A percentile compares a stretch with the other conserved stretches of the same genome.
phyloP scores from a whole-genome alignment of 306 rosid genomes.

The Ormosia emarginata region DNA sequence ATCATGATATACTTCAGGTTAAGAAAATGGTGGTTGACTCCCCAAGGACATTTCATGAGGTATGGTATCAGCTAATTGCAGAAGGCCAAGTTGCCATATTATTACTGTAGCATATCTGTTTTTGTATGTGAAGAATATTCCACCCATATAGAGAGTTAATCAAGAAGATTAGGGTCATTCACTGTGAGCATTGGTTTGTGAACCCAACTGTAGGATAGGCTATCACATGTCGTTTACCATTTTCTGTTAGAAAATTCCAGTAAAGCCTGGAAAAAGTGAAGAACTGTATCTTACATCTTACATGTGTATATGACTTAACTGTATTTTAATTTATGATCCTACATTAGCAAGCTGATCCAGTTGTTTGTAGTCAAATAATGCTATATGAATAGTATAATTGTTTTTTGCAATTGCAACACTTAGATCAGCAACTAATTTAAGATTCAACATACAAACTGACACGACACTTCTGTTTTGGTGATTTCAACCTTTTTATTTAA shows the following conservation, averaged over 20 bases:
- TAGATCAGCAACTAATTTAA: constrained; percentile 3
- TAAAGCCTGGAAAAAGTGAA: constrained; percentile 1
- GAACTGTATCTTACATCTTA: constrained; percentile 1
- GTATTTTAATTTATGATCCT: constrained; percentile 11
- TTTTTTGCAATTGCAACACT: not conserved
- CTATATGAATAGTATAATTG: constrained; percentile 16
- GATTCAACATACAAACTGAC: constrained; percentile 13
- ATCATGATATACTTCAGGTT: constrained; percentile 52
- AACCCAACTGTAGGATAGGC: not conserved
- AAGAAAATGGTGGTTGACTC: constrained; percentile 92
- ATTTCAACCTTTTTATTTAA: constrained; percentile 15
- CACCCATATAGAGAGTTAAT: not conserved
- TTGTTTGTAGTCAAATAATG: constrained; percentile 1
- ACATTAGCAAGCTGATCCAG: constrained; percentile 13
- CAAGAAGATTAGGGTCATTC: not conserved
- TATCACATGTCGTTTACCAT: not conserved
- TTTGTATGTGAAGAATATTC: not conserved
- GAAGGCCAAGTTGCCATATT: constrained; percentile 4
- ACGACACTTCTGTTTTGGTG: constrained; percentile 3
- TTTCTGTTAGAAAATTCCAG: constrained; percentile 7
- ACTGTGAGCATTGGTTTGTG: not conserved
- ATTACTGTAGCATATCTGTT: constrained; percentile 8
- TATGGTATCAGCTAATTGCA: constrained; percentile 27
- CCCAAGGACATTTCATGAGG: constrained; percentile 94
- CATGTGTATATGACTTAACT: not conserved